Conservation (phyloP, 1,139 yeast species). For the Maudiozyma humilis region DNA sequence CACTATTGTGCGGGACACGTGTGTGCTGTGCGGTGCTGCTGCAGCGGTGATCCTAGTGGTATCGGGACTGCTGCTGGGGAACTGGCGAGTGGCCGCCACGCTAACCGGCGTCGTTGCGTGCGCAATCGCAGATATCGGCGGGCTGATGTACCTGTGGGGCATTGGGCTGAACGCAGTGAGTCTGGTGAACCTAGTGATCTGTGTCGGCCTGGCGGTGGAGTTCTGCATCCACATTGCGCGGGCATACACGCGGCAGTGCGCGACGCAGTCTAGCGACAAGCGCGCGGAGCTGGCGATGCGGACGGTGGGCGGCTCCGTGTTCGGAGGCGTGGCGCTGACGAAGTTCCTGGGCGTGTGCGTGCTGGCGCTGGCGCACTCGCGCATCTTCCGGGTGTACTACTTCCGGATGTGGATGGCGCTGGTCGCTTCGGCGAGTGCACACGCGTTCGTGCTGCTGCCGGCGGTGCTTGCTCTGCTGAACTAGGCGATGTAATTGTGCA, state of each 20-base stretch:
- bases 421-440: slow-evolving; percentile 67
- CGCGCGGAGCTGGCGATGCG: slow-evolving; percentile 32
- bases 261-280: slow-evolving; percentile 34
- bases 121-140: slow-evolving; percentile 68
- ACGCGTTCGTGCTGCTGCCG: slow-evolving; percentile 73
- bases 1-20: slow-evolving; percentile 50
- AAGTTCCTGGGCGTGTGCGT: slow-evolving; percentile 83
- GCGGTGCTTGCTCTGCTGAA: slow-evolving; percentile 48
- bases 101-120: slow-evolving; percentile 52
- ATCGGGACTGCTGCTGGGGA: slow-evolving; percentile 57
- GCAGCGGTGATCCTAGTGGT: slow-evolving; percentile 46
- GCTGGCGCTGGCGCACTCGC: slow-evolving; percentile 74
- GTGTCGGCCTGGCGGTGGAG: slow-evolving; percentile 89
- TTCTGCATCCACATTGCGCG: slow-evolving; percentile 83
- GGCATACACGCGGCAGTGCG: slow-evolving; percentile 51
- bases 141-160: slow-evolving; percentile 66
- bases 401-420: slow-evolving; percentile 93
- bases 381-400: slow-evolving; percentile 83
- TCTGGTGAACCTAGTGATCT: slow-evolving; percentile 77
- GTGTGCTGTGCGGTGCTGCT: slow-evolving; percentile 50
- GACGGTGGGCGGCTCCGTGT: slow-evolving; percentile 77
- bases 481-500: no score
- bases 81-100: slow-evolving; percentile 49
- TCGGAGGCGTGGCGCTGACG: slow-evolving; percentile 84
- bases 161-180: slow-evolving; percentile 84